These are phyloP conservation scores for Cephaloascus albidus DNA, from an alignment of 805 yeast genomes.

Conservation along the genomic window DNA sequence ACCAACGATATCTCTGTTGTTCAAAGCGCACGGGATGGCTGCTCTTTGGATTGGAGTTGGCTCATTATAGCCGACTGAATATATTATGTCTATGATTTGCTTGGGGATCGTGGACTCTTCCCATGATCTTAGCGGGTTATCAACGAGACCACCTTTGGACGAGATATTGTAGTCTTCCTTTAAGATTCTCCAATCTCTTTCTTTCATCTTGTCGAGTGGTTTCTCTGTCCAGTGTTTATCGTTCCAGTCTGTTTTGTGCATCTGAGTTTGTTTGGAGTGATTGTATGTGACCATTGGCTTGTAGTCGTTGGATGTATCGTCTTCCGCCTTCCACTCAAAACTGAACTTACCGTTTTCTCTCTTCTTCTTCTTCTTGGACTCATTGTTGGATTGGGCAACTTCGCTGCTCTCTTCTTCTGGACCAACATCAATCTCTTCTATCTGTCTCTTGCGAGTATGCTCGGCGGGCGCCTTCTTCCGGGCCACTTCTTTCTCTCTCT, in stretches of 20 bases:
- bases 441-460: no score
- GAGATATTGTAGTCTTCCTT: conserved; percentile 68
- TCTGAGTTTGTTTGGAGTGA: conserved; percentile 1
- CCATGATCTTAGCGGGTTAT: conserved; percentile 71
- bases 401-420: no score
- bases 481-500: not conserved
- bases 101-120: conserved; percentile 45
- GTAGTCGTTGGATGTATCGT: conserved; percentile 48
- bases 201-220: conserved; percentile 51
- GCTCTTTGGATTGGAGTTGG: conserved; percentile 94
- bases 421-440: no score
- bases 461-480: no score
- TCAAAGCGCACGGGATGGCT: conserved; percentile 62
- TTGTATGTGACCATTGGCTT: conserved; percentile 26
- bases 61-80: conserved; percentile 38
- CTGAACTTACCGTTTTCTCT: conserved; percentile 31
- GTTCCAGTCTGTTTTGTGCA: conserved; percentile 6
- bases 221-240: conserved; percentile 64
- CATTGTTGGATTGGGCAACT: no score
- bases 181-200: conserved; percentile 85
- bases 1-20: conserved; percentile 64
- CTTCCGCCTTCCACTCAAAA: conserved; percentile 62
- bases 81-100: conserved; percentile 15
- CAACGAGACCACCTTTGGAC: conserved; percentile 38
- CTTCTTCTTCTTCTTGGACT: no score